Evolutionary conservation across 768 basidiomycete species (phyloP), one percentile per base, ranked within the genome.

Genomic region (Lactarius trivialis): DNA sequence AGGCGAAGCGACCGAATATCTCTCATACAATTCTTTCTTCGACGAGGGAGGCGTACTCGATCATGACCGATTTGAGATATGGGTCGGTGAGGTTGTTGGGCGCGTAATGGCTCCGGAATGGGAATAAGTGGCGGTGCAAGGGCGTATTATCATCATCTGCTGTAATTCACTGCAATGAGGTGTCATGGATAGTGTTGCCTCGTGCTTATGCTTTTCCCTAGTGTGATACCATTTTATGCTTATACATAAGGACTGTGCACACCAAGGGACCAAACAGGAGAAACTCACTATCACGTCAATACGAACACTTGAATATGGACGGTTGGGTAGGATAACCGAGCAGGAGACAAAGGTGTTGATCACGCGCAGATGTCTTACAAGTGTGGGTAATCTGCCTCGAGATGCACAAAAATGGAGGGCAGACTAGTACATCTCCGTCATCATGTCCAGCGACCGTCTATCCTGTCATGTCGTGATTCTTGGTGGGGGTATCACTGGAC

Each of bases 401-500:
- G n/a, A n/a, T n/a, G n/a, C n/a, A n/a, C n/a, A n/a, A n/a, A n/a
- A n/a, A n/a, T n/a, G n/a, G n/a, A n/a, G n/a, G n/a, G n/a, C n/a
- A n/a, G n/a, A n/a, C n/a, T n/a, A n/a, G n/a, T n/a, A n/a, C 15
- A 51, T 5, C 24, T 49, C 48, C 28, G 19, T 48, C 14, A 17
- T n/a, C 9, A 63, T 58, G 61, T 58, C 51, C 12, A 21, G 17
- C 15, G 14, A 30, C 32, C 15, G 26, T 32, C 30, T 36, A 15
- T 41, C 32, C 26, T 21, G 33, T n/a, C 69, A 78, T 67, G 82
- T 93, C 57, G 83, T 84, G 17, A 72, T 94, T 61, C 75, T 94
- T 21, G 93, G 93, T 0, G 91, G 88, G 2, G 93, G 93, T 8
- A 76, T 95, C 34, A 81, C 88, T 0, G 93, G 93, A 17, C 81